Conservation (phyloP, 202 grass and related monocot species). For the Brachypodium distachyon region DNA sequence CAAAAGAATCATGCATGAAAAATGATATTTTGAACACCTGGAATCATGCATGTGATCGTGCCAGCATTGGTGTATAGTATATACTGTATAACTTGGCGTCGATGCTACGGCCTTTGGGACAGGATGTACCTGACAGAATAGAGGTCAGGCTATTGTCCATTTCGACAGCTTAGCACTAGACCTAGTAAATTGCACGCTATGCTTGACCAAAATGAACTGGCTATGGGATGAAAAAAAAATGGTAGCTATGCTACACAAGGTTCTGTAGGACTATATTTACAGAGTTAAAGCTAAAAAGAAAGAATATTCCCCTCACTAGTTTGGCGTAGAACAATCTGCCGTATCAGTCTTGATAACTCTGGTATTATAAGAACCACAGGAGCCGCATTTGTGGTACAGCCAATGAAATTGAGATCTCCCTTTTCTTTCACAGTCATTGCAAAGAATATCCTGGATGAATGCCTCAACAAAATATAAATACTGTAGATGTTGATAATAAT, state of each 20-base stretch:
- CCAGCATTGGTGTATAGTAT: background rate
- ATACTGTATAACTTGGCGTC: background rate
- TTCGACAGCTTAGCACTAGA: background rate
- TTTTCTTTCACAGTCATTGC: conserved; percentile 86
- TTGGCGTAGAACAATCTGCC: conserved; percentile 47
- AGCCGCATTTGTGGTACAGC: conserved; percentile 90
- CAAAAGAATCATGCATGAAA: background rate
- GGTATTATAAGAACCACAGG: conserved; percentile 93
- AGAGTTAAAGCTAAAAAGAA: conserved; percentile 15
- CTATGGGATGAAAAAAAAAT: conserved; percentile 25
- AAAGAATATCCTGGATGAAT: conserved; percentile 69
- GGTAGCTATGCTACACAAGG: conserved; percentile 20
- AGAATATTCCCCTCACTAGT: conserved; percentile 21
- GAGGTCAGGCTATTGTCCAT: background rate
- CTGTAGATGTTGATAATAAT: background rate
- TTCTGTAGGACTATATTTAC: conserved; percentile 26
- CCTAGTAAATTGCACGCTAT: conserved; percentile 23
- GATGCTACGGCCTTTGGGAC: background rate
- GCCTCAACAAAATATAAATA: conserved; percentile 5
- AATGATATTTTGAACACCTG: background rate
- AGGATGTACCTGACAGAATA: background rate
- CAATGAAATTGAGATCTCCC: conserved; percentile 80
- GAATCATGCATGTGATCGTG: background rate
- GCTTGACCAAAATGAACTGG: conserved; percentile 31
- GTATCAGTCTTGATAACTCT: conserved; percentile 89